Evolutionary conservation across 345 rosid genomes (phyloP), one percentile per base, ranked within the genome.

Genomic region (Populus deltoides): DNA sequence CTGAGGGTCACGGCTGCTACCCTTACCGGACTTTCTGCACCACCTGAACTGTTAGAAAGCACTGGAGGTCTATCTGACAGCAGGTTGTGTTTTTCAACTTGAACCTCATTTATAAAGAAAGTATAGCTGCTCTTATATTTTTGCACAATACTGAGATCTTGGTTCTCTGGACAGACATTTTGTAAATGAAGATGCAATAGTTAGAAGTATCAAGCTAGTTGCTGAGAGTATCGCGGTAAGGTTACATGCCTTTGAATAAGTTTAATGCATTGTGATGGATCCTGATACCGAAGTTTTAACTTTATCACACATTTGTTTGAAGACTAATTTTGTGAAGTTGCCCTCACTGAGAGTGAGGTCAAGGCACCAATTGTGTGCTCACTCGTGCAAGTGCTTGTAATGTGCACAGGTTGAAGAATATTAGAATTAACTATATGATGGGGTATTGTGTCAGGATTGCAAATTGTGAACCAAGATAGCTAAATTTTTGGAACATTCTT

Each of bases 1-100:
- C 87, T 90, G 73, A 96, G 99, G 84, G 91, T 96, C 73, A 96
- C 98, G 66, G 97, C 99, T 68, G 99, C 92, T 74, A 96, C 99
- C 71, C 86, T 96, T 76, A 93, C 99, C 22, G 90, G 83, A 83
- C 92, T 91, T 81, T 83, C 94, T 5, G 83, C 79, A 39, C 92
- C 97, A 25, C 98, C 99, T 11, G 94, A 92, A 85, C 82, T 91
- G 65, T 82, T 93, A 35, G 92, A 89, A 84, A 88, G 87, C 76
- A 82, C 95, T 16, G 98, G 98, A 78, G 94, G 97, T 81, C 83
- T 92, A 68, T 84, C 86, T 70, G 99, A 93, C 85, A 85, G 88
- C 88, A 91, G 98, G 98, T 96, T 66, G 20, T n/a, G 65, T 74
- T 71, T 79, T 66, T 62, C 18, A 57, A 66, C 77, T 77, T 47